These are phyloP conservation scores for Lentinula edodes DNA, from an alignment of 768 basidiomycete genomes.

Conservation along the genomic window DNA sequence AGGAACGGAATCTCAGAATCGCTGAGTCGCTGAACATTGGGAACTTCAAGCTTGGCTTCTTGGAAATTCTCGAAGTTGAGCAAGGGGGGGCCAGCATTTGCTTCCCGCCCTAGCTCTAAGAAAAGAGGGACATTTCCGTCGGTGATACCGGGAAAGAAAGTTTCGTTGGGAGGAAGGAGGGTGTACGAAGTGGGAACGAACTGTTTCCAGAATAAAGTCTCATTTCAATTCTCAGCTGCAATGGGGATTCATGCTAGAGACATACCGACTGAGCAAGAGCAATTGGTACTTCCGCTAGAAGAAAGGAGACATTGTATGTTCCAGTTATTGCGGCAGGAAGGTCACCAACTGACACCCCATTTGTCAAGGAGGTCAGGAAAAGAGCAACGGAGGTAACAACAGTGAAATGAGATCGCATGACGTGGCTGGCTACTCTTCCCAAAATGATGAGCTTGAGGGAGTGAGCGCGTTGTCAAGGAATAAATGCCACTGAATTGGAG, in stretches of 20 bases:
- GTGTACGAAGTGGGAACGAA: background rate
- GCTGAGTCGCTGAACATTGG: background rate
- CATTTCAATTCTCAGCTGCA: background rate
- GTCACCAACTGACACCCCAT: background rate
- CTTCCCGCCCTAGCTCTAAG: background rate
- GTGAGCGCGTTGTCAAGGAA: background rate
- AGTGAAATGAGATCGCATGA: background rate
- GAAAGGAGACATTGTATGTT: slow-evolving; percentile 3
- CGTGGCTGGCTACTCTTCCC: no score
- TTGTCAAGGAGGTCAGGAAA: background rate
- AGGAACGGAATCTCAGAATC: background rate
- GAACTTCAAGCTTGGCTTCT: slow-evolving; percentile 2
- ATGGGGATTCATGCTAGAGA: background rate
- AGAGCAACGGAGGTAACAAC: background rate
- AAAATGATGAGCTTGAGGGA: background rate
- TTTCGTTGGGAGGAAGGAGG: background rate
- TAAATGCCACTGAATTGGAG: background rate
- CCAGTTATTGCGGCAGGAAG: slow-evolving; percentile 2
- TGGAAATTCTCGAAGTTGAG: slow-evolving; percentile 1
- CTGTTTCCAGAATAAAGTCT: background rate
- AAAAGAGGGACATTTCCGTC: background rate
- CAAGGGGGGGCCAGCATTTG: background rate
- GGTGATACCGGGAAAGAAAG: background rate
- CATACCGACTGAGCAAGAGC: background rate
- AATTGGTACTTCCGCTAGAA: background rate